Base-by-base conservation (phyloP, 345 rosid genomes). In the Boechera divaricarpa region DNA sequence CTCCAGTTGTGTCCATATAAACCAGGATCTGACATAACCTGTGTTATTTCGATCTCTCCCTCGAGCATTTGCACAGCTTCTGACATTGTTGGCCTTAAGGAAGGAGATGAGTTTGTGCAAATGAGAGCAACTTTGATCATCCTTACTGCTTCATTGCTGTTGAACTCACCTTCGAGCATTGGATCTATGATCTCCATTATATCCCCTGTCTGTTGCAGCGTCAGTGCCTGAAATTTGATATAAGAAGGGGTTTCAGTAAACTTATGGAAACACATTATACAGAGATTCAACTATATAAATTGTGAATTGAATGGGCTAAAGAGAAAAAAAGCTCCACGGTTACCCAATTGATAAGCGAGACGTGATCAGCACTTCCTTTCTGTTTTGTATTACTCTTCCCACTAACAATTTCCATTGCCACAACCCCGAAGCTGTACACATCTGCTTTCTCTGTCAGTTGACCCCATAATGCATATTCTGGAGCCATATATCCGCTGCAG, bases 261-360 rank as follows among this genome's bases (percentile, higher is more conserved):
- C 18, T 35, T 31, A 35, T 61, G 48, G 24, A 58, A 58, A 48
- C 52, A n/a, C 0, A 13, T 21, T 7, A 48, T 28, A 39, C n/a
- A 60, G 24, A 21, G 68, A 54, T 21, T 51, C 5, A 15, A 49
- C 18, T 28, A 52, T 8, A 41, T 41, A 15, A 47, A 12, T 32
- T 47, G 45, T 1, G 18, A 42, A 36, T 2, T 28, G 1, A 39
- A 26, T 38, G 3, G 26, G 5, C 9, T 7, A 67, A 41, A 28
- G 26, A 68, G 38, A 39, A 5, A 55, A 55, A 69, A 29, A 55
- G 29, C 32, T 56, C 32, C 32, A 28, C 0, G 7, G 18, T 64
- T 80, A 85, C 87, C 86, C 86, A 76, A 69, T 85, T 78, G 35
- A 78, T 77, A 72, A 85, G 84, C 13, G 82, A 78, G 29, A 70